Base-by-base conservation (phyloP, 2,329 filamentous ascomycete genomes). In the Alternaria arborescens region DNA sequence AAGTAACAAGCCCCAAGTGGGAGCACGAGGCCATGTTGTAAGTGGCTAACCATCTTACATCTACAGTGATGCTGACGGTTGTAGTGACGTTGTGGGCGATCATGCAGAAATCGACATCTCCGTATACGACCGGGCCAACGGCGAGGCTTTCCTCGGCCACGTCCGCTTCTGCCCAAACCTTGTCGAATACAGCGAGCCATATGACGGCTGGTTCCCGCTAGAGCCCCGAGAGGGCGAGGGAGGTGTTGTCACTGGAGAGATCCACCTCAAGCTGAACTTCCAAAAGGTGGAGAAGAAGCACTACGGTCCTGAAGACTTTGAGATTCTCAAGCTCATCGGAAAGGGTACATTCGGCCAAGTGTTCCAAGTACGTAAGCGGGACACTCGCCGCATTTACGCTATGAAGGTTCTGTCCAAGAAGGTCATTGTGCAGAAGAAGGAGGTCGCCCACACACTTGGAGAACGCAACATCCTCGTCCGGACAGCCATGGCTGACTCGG, bases 381-480 rank as follows among this genome's bases (percentile, higher is more conserved):
- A 99, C 77, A 97, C 94, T 0, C 89, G 89, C 72, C 90, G 95
- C 44, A 97, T 99, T 62, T 99, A 99, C 75, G 95, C 95, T 64
- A 99, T 99, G 95, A 99, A 99, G 80, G 94, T 99, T 2, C 84
- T 99, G 32, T 97, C 95, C 52, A 99, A 99, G 85, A 99, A 99
- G 84, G 95, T 99, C 54, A 99, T 99, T 73, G 95, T 99, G 26
- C 95, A 99, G 81, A 99, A 99, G 87, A 99, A 99, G 81, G 95
- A 99, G 79, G 93, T 99, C 51, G 93, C 94, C 16, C 95, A 99
- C 77, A 99, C 95, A 0, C 89, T 99, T 38, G 95, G 95, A 68
- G 95, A 99, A 81, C 88, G 95, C 61, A 99, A 99, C 76, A 99
- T 99, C 68, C 85, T 99, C 48, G 95, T 99, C 41, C 91, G 95